A percentile compares a stretch with the other conserved stretches of the same genome.
phyloP scores from a whole-genome alignment of 805 yeast genomes.

The Kluyveromyces dobzhanskii region DNA sequence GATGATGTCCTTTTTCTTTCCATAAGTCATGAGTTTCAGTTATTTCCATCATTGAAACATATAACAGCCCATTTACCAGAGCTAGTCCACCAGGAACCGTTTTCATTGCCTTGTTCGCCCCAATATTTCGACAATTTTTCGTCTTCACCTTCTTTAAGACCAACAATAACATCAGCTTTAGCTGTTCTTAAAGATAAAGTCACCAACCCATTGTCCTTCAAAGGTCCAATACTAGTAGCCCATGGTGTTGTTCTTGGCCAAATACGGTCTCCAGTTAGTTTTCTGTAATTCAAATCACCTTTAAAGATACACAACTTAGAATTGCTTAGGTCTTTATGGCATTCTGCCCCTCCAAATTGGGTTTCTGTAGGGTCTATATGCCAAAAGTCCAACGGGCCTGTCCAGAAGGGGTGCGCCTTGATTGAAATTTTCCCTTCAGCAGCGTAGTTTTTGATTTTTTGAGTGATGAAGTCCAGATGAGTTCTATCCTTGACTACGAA shows the following conservation, averaged over 20 bases:
- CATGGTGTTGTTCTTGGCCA: constrained; percentile 85
- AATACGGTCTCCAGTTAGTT: constrained; percentile 79
- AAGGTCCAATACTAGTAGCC: constrained; percentile 54
- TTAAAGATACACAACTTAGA: constrained; percentile 75
- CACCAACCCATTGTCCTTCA: constrained; percentile 55
- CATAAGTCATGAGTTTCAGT: too few species aligned
- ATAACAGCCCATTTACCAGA: constrained; percentile 95
- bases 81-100: constrained; percentile 73
- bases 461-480: constrained; percentile 42
- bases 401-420: constrained; percentile 76
- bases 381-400: constrained; percentile 71
- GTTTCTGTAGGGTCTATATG: constrained; percentile 44
- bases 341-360: constrained; percentile 43
- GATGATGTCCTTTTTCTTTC: too few species aligned
- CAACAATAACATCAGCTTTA: constrained; percentile 94
- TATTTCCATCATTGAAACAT: constrained; percentile 33
- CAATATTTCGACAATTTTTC: constrained; percentile 57
- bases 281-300: constrained; percentile 95
- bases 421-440: constrained; percentile 41
- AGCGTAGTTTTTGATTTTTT: constrained; percentile 37
- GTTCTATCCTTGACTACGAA: constrained; percentile 38
- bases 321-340: constrained; percentile 51
- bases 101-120: constrained; percentile 51
- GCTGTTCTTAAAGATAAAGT: constrained; percentile 80
- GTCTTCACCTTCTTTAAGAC: constrained; percentile 63